phyloP scores from a whole-genome alignment of 441 rosid genomes.

The Adansonia gregorii region DNA sequence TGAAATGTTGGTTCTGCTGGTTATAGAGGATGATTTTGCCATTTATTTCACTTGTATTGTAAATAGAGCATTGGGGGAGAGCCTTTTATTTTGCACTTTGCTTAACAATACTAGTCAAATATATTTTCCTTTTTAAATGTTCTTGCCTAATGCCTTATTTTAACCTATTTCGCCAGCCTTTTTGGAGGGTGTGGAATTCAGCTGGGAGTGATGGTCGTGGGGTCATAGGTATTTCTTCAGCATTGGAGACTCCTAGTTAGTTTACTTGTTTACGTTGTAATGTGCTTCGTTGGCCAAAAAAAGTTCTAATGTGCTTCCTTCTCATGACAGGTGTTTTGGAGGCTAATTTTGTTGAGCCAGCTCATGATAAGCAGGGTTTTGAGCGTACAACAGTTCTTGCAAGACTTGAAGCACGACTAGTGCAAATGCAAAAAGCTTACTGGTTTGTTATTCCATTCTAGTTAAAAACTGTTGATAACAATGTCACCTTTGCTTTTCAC shows the following conservation, averaged over 20 bases:
- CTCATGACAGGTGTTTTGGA: constrained; percentile 73
- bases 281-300: background rate
- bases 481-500: background rate
- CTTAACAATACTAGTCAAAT: background rate
- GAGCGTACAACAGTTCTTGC: constrained; percentile 72
- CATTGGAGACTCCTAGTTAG: constrained; percentile 25
- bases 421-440: constrained; percentile 83
- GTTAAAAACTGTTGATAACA: background rate
- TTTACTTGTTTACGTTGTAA: constrained; percentile 26
- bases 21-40: background rate
- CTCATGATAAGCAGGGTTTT: constrained; percentile 82
- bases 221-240: constrained; percentile 66
- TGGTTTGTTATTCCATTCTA: constrained; percentile 56
- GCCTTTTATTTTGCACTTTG: background rate
- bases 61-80: background rate
- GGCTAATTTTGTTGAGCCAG: constrained; percentile 82
- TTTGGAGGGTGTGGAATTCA: constrained; percentile 99
- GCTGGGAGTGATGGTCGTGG: constrained; percentile 96
- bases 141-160: background rate
- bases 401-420: constrained; percentile 61
- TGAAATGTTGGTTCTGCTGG: background rate
- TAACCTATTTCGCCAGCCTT: constrained; percentile 62
- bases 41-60: background rate
- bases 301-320: constrained; percentile 13
- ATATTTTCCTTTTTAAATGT: background rate